Evolutionary conservation across 768 basidiomycete genomes (phyloP).

Genomic region (Russula earlei): DNA sequence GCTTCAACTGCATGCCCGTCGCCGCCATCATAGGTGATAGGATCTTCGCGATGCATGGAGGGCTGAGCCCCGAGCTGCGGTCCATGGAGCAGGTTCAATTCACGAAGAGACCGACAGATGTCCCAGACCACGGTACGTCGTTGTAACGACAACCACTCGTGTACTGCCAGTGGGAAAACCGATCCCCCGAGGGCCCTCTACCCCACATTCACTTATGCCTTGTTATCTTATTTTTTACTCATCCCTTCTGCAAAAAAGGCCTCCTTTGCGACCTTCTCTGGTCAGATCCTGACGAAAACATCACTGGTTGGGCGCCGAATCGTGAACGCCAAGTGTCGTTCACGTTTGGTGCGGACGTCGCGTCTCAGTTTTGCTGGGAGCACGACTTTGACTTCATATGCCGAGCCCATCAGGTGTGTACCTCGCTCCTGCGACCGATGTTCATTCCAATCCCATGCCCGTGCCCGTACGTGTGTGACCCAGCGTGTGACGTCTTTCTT

Average conservation of each 20-base stretch:
- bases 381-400: slow-evolving; percentile 99
- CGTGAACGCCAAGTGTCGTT: slow-evolving; percentile 91
- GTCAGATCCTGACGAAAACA: slow-evolving; percentile 99
- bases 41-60: slow-evolving; percentile 99
- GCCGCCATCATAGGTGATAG: slow-evolving; percentile 99
- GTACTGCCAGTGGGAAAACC: background rate
- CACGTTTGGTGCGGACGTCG: slow-evolving; percentile 98
- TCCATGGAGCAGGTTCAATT: slow-evolving; percentile 99
- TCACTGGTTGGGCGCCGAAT: slow-evolving; percentile 98
- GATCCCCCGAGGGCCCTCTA: too few species aligned
- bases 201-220: background rate
- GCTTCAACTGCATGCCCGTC: slow-evolving; percentile 98
- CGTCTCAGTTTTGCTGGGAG: slow-evolving; percentile 94
- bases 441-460: background rate
- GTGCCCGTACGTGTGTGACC: too few species aligned
- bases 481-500: too few species aligned
- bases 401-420: slow-evolving; percentile 82
- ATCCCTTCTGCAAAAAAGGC: slow-evolving; percentile 38
- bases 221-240: background rate
- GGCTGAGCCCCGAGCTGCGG: slow-evolving; percentile 91
- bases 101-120: slow-evolving; percentile 97
- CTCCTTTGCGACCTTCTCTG: slow-evolving; percentile 92
- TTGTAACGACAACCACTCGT: background rate
- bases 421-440: too few species aligned
- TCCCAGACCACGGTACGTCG: slow-evolving; percentile 88